Evolutionary conservation across 345 rosid species (phyloP).

Genomic region (Euphorbia peplus): DNA sequence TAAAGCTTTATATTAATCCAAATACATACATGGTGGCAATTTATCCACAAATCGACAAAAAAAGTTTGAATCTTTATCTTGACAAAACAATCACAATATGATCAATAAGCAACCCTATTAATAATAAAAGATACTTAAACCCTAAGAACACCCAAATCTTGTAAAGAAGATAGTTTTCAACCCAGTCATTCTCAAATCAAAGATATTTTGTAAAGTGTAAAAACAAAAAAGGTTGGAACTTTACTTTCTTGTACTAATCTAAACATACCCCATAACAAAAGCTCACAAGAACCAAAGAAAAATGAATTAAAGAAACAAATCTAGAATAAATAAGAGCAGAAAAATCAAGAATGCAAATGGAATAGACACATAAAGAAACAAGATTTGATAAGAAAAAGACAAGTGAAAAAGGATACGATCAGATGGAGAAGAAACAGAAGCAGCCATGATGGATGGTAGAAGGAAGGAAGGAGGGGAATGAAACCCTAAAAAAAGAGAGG

Average conservation of each 20-base stretch:
- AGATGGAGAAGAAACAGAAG: conserved; percentile 42
- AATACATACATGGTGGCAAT: background rate
- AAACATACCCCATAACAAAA: conserved; percentile 7
- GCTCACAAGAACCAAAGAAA: conserved; percentile 5
- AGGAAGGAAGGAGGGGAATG: background rate
- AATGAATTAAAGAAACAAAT: background rate
- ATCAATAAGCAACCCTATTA: background rate
- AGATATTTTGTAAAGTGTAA: background rate
- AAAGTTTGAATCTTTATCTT: background rate
- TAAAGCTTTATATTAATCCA: background rate
- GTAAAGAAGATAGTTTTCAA: background rate
- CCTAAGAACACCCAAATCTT: background rate
- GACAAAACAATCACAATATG: background rate
- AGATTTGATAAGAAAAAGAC: too few relatives aligned
- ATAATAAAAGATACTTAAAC: background rate
- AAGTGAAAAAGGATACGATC: conserved; percentile 48
- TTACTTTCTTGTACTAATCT: background rate
- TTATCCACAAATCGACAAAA: background rate
- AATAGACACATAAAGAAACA: background rate
- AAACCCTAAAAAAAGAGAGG: conserved; percentile 34
- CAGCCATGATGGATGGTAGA: conserved; percentile 34
- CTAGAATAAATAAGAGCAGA: background rate
- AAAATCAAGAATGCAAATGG: background rate
- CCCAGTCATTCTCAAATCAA: background rate
- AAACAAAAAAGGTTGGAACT: too few relatives aligned